phyloP scores from a whole-genome alignment of 1,139 yeast species.

The Geotrichum klebahnii region DNA sequence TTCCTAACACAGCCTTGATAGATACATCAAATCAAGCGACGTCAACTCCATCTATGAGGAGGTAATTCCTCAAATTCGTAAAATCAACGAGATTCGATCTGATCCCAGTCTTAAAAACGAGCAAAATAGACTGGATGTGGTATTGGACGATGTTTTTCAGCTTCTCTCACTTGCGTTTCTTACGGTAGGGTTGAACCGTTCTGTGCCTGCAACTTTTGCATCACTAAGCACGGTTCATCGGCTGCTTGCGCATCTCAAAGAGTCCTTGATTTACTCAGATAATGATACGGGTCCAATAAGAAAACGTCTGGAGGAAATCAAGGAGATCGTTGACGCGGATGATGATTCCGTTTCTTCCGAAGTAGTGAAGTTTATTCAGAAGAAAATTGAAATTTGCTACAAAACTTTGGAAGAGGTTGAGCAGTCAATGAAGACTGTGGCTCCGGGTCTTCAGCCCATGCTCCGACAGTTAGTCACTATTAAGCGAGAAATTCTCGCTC shows the following conservation, averaged over 20 bases:
- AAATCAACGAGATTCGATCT: slow-evolving; percentile 34
- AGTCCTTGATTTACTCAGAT: slow-evolving; percentile 73
- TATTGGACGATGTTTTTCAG: slow-evolving; percentile 87
- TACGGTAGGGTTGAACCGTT: slow-evolving; percentile 83
- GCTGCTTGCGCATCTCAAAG: slow-evolving; percentile 73
- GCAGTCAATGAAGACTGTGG: slow-evolving; percentile 30
- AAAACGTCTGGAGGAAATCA: slow-evolving; percentile 64
- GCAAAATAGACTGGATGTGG: slow-evolving; percentile 51
- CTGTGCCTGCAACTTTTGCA: slow-evolving; percentile 92
- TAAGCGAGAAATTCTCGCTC: slow-evolving; percentile 51
- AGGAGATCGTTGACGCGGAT: slow-evolving; percentile 47
- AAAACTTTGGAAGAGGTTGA: slow-evolving; percentile 30
- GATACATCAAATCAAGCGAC: slow-evolving; percentile 50
- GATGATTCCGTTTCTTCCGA: slow-evolving; percentile 33
- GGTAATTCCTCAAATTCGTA: slow-evolving; percentile 34
- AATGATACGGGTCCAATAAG: slow-evolving; percentile 77
- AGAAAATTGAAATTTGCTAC: slow-evolving; percentile 33
- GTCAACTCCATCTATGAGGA: slow-evolving; percentile 48
- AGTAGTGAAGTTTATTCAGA: slow-evolving; percentile 33
- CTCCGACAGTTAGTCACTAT: slow-evolving; percentile 44
- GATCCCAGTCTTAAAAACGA: slow-evolving; percentile 31
- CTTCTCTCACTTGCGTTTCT: slow-evolving; percentile 77
- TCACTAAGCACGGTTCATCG: slow-evolving; percentile 80
- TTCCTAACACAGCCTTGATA: slow-evolving; percentile 8
- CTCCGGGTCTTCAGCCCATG: slow-evolving; percentile 39